These are phyloP conservation scores for Aegilops longissima DNA, from an alignment of 176 grass and related monocot species.

Conservation along the genomic window DNA sequence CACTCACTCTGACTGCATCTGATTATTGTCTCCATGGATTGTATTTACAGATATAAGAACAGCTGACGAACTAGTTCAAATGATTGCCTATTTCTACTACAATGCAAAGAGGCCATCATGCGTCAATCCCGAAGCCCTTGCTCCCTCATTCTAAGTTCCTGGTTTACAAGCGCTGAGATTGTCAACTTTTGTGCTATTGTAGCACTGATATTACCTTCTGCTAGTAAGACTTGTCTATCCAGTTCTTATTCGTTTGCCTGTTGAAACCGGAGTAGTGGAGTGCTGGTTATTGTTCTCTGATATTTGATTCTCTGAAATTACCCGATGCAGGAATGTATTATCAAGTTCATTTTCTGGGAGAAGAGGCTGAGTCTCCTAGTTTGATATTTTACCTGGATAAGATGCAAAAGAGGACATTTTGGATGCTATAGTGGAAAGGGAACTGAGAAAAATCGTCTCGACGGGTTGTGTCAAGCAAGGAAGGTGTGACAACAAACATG, in stretches of 20 bases:
- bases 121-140: constrained; percentile 58
- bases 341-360: background rate
- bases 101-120: constrained; percentile 87
- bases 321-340: constrained; percentile 6
- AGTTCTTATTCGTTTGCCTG: background rate
- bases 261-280: background rate
- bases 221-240: background rate
- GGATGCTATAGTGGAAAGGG: background rate
- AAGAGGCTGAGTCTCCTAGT: background rate
- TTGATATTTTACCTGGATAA: background rate
- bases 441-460: background rate
- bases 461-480: background rate
- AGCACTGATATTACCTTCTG: background rate
- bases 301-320: constrained; percentile 10
- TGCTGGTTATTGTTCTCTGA: background rate
- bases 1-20: background rate
- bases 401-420: background rate
- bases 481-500: background rate
- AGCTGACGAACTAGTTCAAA: constrained; percentile 63
- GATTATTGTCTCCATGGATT: background rate
- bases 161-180: background rate
- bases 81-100: constrained; percentile 88
- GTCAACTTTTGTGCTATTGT: background rate
- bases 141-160: constrained; percentile 38
- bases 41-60: constrained; percentile 61